Percentiles rank a stretch among this genome's conserved stretches.
phyloP scores from a whole-genome alignment of 768 basidiomycete genomes.

The Obba rivulosa region DNA sequence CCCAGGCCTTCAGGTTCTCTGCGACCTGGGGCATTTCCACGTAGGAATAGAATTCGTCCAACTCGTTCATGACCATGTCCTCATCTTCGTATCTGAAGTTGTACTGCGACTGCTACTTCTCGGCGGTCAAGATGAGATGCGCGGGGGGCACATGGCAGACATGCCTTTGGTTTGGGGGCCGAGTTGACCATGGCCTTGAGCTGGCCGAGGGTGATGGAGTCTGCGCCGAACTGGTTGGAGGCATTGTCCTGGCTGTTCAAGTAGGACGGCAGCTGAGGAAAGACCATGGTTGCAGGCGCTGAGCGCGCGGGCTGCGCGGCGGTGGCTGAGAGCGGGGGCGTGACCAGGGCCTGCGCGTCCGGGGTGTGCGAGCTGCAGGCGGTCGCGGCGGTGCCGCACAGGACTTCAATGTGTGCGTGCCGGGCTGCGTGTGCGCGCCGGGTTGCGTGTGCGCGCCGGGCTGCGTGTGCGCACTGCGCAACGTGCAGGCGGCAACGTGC shows the following conservation, averaged over 20 bases:
- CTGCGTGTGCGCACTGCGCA: not conserved
- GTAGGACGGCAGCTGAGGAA: conserved; percentile 25
- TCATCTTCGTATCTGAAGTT: conserved; percentile 96
- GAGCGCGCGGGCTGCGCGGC: conserved; percentile 2
- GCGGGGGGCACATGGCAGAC: conserved; percentile 12
- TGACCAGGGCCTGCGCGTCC: too few relatives aligned
- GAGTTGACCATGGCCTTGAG: conserved; percentile 68
- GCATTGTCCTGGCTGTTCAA: conserved; percentile 24
- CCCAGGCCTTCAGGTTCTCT: conserved; percentile 85
- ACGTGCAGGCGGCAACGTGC: too few relatives aligned
- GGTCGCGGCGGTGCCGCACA: too few relatives aligned
- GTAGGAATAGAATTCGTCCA: conserved; percentile 98
- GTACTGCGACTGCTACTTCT: conserved; percentile 71
- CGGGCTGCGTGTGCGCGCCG: not conserved
- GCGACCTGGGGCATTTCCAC: conserved; percentile 89
- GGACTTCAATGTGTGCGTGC: too few relatives aligned
- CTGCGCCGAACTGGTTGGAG: conserved; percentile 38
- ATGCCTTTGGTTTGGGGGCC: conserved; percentile 71
- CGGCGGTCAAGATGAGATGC: conserved; percentile 8
- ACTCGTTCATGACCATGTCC: conserved; percentile 91
- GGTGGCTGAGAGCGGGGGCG: not conserved
- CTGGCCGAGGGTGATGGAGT: conserved; percentile 79
- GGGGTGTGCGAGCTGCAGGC: too few relatives aligned
- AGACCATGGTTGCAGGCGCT: conserved; percentile 25
- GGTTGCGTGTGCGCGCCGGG: not conserved